A percentile compares a stretch with the other conserved stretches of the same genome.
Conservation (phyloP, 257 asterid genomes). For the Rhazya stricta region DNA sequence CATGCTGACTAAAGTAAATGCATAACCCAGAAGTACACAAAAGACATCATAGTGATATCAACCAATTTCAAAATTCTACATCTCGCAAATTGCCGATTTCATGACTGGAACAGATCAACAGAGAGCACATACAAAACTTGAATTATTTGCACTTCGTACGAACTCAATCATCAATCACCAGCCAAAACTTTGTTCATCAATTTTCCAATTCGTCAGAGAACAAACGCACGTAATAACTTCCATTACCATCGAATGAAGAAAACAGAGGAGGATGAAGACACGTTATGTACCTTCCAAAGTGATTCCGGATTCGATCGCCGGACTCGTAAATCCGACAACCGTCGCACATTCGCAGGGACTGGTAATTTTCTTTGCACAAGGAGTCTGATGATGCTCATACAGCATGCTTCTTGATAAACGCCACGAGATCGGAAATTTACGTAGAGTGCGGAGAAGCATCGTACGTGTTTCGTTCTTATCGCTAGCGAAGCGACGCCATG, state of each 20-base stretch:
- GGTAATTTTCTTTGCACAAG: neutral
- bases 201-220: neutral
- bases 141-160: neutral
- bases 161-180: neutral
- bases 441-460: neutral
- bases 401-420: neutral
- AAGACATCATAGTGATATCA: too few relatives aligned
- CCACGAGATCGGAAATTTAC: neutral
- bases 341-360: neutral
- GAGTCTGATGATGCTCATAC: neutral
- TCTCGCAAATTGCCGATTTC: too few relatives aligned
- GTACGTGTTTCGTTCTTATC: neutral
- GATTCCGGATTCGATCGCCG: constrained; percentile 1
- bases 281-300: neutral
- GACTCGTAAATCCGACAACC: neutral
- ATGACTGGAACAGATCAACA: neutral
- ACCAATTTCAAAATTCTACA: too few relatives aligned
- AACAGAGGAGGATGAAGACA: neutral
- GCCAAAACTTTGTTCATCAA: neutral
- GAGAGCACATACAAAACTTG: neutral
- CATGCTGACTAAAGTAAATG: too few relatives aligned
- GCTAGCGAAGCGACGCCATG: constrained; percentile 14
- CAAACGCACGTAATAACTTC: neutral
- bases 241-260: neutral
- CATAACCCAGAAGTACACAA: too few relatives aligned